Evolutionary conservation across 2,329 filamentous ascomycete species (phyloP).

Genomic region (Pseudocercospora vitis): DNA sequence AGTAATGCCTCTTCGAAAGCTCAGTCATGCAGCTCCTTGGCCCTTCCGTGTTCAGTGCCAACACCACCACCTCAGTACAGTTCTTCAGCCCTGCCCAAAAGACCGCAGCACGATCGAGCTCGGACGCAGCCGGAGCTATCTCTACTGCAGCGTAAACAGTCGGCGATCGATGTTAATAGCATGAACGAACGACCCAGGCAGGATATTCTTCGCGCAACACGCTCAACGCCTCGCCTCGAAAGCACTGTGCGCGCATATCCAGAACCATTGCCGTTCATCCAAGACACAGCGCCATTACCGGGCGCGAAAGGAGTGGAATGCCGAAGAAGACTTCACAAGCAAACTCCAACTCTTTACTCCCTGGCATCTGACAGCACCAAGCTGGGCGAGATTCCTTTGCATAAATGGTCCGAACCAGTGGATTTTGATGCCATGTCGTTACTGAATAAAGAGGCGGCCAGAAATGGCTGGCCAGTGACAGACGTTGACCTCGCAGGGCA

Average conservation of each 20-base stretch:
- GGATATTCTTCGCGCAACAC: conserved; percentile 13
- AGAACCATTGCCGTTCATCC: conserved; percentile 8
- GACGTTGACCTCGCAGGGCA: background rate
- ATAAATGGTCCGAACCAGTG: conserved; percentile 46
- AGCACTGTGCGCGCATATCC: background rate
- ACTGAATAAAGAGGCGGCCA: conserved; percentile 43
- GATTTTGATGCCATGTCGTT: conserved; percentile 45
- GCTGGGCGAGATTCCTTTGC: conserved; percentile 50
- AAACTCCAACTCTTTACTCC: conserved; percentile 44
- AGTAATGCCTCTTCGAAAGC: conserved; percentile 5
- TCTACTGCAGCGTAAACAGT: conserved; percentile 19
- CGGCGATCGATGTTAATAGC: conserved; percentile 7
- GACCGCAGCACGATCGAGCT: conserved; percentile 2
- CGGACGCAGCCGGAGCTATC: conserved; percentile 8
- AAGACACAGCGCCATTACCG: conserved; percentile 11
- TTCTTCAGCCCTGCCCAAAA: background rate
- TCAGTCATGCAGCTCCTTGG: conserved; percentile 15
- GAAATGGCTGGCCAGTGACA: conserved; percentile 32
- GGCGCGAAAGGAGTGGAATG: conserved; percentile 16
- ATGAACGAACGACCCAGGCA: background rate
- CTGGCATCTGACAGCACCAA: conserved; percentile 50
- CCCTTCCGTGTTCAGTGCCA: background rate
- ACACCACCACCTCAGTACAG: conserved; percentile 15
- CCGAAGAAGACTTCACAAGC: conserved; percentile 33
- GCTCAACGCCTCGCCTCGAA: conserved; percentile 20